These are phyloP conservation scores for Backusella sp. DNA, from an alignment of 192 early-diverging fungal genomes.

Conservation along the genomic window DNA sequence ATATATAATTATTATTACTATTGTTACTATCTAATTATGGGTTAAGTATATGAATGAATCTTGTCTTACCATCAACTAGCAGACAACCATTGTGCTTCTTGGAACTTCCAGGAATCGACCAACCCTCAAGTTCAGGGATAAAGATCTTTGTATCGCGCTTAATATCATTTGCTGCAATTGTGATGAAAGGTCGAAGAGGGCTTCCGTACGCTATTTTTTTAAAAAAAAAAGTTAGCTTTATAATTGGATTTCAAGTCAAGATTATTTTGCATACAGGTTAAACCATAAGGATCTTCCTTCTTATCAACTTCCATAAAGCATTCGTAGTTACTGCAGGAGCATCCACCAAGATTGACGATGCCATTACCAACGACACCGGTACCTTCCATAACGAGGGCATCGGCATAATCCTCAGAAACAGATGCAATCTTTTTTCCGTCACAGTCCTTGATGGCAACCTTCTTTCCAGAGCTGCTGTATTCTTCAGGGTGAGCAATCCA, in stretches of 20 bases:
- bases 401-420: constrained; percentile 28
- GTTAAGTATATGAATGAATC: background rate
- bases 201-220: constrained; percentile 20
- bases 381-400: constrained; percentile 39
- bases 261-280: constrained; percentile 16
- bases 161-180: constrained; percentile 40
- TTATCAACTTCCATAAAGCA: constrained; percentile 35
- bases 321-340: constrained; percentile 33
- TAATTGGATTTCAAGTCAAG: background rate
- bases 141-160: constrained; percentile 30
- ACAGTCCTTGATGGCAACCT: constrained; percentile 30
- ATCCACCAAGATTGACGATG: constrained; percentile 38
- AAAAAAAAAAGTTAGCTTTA: background rate
- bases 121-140: constrained; percentile 32
- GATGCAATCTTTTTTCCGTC: constrained; percentile 29
- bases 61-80: constrained; percentile 25
- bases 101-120: constrained; percentile 30
- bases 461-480: constrained; percentile 14
- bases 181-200: constrained; percentile 33
- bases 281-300: constrained; percentile 32
- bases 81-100: constrained; percentile 38
- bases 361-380: constrained; percentile 30
- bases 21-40: background rate
- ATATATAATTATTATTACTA: too few species aligned
- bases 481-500: constrained; percentile 37